phyloP scores from a whole-genome alignment of 140 eudicot genomes.

The Oenanthe javanica region DNA sequence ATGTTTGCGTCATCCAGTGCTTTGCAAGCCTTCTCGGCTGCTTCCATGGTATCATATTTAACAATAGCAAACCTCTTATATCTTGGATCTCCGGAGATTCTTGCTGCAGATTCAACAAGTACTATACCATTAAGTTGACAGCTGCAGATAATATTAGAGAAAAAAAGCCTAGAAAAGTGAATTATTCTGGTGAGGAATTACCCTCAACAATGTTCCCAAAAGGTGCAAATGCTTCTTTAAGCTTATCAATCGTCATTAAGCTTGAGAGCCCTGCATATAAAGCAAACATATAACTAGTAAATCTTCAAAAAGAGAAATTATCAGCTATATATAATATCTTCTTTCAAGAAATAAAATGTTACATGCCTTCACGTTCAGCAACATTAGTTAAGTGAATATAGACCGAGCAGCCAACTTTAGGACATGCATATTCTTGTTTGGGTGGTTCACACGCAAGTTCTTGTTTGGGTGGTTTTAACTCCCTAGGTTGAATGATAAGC shows the following conservation, averaged over 20 bases:
- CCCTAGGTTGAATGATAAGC: too few species aligned
- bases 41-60: constrained; percentile 65
- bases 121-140: background rate
- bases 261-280: constrained; percentile 60
- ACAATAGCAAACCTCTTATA: constrained; percentile 81
- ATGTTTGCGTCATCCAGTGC: constrained; percentile 57
- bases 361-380: too few species aligned
- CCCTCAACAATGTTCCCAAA: constrained; percentile 80
- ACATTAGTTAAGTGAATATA: too few species aligned
- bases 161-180: background rate
- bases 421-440: too few species aligned
- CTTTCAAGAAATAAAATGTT: too few species aligned
- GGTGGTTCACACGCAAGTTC: too few species aligned
- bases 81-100: constrained; percentile 57
- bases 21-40: constrained; percentile 79
- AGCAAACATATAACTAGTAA: background rate
- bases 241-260: constrained; percentile 67
- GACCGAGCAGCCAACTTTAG: too few species aligned
- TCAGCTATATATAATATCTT: background rate
- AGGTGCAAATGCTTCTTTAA: constrained; percentile 61
- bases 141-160: background rate
- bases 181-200: constrained; percentile 8
- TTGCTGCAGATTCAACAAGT: constrained; percentile 39
- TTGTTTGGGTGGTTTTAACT: too few species aligned
- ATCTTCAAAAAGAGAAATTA: background rate